phyloP scores from a whole-genome alignment of 108 stramenopile species.

The Stephanodiscus triporus region DNA sequence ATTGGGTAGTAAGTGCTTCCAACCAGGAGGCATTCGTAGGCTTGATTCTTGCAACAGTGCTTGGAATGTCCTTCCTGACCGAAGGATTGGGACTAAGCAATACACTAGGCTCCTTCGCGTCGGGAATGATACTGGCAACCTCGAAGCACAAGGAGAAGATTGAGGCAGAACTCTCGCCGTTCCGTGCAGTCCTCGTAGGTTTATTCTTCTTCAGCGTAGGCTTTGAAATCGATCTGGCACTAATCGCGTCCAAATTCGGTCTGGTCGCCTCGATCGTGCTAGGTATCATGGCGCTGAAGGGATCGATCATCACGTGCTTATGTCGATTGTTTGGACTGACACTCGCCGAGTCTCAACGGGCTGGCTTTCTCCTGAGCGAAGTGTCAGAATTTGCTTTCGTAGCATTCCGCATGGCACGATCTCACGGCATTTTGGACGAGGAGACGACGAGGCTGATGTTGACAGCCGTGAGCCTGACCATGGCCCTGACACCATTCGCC shows the following conservation, averaged over 20 bases:
- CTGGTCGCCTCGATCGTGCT: conserved; percentile 67
- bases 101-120: conserved; percentile 93
- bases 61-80: conserved; percentile 90
- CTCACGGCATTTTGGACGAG: conserved; percentile 78
- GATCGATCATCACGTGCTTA: conserved; percentile 67
- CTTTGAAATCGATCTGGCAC: conserved; percentile 90
- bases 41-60: conserved; percentile 77
- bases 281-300: conserved; percentile 81
- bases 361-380: conserved; percentile 88
- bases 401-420: conserved; percentile 89
- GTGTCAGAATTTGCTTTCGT: conserved; percentile 96
- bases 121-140: conserved; percentile 88
- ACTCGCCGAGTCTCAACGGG: conserved; percentile 70
- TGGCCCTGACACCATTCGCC: conserved; percentile 90
- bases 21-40: conserved; percentile 93
- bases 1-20: conserved; percentile 66
- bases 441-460: conserved; percentile 84
- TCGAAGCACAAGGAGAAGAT: conserved; percentile 83
- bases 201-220: conserved; percentile 97
- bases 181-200: conserved; percentile 84
- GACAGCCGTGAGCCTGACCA: conserved; percentile 89
- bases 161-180: conserved; percentile 88
- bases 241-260: conserved; percentile 68
- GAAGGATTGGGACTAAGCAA: conserved; percentile 93
- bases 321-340: conserved; percentile 65